Evolutionary conservation across 257 asterid genomes (phyloP).

Genomic region (Nicotiana otophora): DNA sequence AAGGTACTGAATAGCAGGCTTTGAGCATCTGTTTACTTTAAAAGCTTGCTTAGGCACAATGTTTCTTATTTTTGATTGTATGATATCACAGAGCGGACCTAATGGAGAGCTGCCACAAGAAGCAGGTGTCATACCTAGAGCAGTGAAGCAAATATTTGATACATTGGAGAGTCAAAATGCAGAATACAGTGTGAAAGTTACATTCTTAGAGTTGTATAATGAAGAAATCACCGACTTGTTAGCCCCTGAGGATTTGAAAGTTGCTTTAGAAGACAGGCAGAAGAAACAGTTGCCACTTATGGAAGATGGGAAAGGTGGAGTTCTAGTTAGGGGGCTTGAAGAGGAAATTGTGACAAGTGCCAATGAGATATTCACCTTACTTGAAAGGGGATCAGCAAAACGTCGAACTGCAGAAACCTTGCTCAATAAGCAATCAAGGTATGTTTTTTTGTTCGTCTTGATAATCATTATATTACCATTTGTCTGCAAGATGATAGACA

Average conservation of each 20-base stretch:
- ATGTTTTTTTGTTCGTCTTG: not conserved
- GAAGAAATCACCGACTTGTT: conserved; percentile 85
- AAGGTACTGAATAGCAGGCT: conserved; percentile 43
- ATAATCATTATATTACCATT: not conserved
- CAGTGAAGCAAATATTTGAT: conserved; percentile 79
- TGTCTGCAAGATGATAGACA: not conserved
- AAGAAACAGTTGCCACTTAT: conserved; percentile 76
- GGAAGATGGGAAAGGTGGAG: conserved; percentile 96
- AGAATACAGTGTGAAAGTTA: conserved; percentile 81
- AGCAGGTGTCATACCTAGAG: conserved; percentile 87
- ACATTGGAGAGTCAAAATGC: conserved; percentile 80
- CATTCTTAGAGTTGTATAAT: conserved; percentile 80
- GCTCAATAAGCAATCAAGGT: conserved; percentile 85
- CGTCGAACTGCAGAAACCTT: conserved; percentile 89
- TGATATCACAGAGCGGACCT: conserved; percentile 47
- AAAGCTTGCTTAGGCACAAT: not conserved
- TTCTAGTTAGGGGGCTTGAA: conserved; percentile 81
- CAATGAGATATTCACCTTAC: conserved; percentile 65
- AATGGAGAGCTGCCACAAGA: conserved; percentile 75
- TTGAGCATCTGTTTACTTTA: not conserved
- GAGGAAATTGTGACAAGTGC: conserved; percentile 85
- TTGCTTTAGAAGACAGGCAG: conserved; percentile 65
- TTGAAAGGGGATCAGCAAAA: conserved; percentile 84
- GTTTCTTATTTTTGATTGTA: not conserved
- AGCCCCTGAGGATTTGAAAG: conserved; percentile 73